Evolutionary conservation across 371 early-diverging fungal species (phyloP).

Genomic region (Actinomortierella wolfii): DNA sequence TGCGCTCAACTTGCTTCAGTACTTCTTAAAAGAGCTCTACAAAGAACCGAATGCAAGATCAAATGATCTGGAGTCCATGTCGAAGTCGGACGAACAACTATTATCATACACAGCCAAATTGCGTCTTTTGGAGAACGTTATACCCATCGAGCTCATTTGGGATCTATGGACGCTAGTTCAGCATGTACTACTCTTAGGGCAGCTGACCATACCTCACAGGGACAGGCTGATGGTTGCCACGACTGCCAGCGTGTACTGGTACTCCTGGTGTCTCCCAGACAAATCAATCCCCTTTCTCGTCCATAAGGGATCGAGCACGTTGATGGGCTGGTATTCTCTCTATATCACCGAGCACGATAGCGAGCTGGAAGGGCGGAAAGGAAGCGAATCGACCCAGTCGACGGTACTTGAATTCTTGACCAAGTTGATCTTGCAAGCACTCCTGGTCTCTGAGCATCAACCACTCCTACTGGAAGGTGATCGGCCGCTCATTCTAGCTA

Average conservation of each 20-base stretch:
- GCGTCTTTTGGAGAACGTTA: background rate
- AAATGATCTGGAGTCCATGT: too few relatives aligned
- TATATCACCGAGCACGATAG: constrained; percentile 12
- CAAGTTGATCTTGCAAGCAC: constrained; percentile 18
- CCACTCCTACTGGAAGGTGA: constrained; percentile 8
- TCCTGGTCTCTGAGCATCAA: constrained; percentile 11
- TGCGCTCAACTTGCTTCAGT: constrained; percentile 16
- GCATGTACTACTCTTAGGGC: constrained; percentile 11
- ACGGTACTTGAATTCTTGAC: constrained; percentile 23
- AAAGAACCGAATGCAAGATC: too few relatives aligned
- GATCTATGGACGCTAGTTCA: constrained; percentile 25
- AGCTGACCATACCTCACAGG: background rate
- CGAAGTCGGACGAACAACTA: too few relatives aligned
- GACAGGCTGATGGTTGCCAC: constrained; percentile 17
- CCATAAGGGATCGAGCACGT: constrained; percentile 15
- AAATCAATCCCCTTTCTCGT: constrained; percentile 10
- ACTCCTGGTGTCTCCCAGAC: constrained; percentile 24
- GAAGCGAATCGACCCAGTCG: background rate
- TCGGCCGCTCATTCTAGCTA: constrained; percentile 13
- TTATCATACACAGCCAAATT: too few relatives aligned
- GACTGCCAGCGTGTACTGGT: constrained; percentile 22
- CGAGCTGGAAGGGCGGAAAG: too few relatives aligned
- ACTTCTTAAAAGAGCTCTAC: constrained; percentile 11
- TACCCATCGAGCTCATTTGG: constrained; percentile 6
- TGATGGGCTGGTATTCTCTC: constrained; percentile 37